Base-by-base conservation (phyloP, 116 monocot genomes). In the Papilionanthe hybrid region DNA sequence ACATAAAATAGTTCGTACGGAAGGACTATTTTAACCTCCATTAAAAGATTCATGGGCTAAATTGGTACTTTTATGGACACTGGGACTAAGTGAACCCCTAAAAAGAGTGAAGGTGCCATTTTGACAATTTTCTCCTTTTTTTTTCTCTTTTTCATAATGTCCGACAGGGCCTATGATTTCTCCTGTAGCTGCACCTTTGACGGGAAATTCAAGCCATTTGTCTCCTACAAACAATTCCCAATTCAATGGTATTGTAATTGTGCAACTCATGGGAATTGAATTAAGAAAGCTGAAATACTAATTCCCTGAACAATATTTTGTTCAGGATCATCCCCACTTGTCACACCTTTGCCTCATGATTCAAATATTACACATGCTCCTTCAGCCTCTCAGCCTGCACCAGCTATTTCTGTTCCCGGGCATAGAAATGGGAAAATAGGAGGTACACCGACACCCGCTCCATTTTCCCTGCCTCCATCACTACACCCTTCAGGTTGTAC, bases 151-250 rank as follows among this genome's bases (percentile, higher is more conserved):
- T 42, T 80, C 53, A 25, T 82, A 5, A 63, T 77, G 25, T 30
- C 32, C 48, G 83, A 48, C 77, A 90, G 90, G 85, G 32, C 85
- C 81, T 66, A 72, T 79, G 18, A 42, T 74, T 5, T 77, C 90
- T 79, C 87, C 87, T 53, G 74, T 79, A 87, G 81, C 84, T 77
- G 57, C 83, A 78, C 82, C 85, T 41, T 84, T 87, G 32, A 56
- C 22, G 9, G 81, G 69, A 65, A 42, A 55, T 37, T 25, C 77
- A 50, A 53, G 15, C 18, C 23, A 74, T 66, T 42, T 41, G 5
- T 43, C 82, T 43, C 79, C 81, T 80, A 43, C 48, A 25, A 77
- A 82, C 41, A 50, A 78, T 80, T 66, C 78, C 22, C 76, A 63
- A 49, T 25, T 76, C 44, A 81, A 81, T 84, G 89, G 87, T 89